Percentiles rank a stretch among this genome's conserved stretches.
Conservation (phyloP, 805 yeast species). For the Pichia pseudocactophila region DNA sequence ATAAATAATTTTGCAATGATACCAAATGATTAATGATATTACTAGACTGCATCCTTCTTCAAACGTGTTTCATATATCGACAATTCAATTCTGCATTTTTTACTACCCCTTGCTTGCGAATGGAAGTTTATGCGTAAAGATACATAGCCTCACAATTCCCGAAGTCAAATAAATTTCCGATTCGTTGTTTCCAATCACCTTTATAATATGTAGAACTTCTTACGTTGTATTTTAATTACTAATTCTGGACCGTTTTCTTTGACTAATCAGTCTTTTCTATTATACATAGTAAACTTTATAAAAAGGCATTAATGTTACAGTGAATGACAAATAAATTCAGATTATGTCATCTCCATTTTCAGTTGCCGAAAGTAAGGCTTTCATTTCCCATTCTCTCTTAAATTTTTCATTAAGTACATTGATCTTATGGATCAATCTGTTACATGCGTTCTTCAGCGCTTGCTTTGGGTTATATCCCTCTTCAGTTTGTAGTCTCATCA, state of each 20-base stretch:
- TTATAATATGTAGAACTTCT: no score
- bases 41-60: no score
- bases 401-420: conserved; percentile 69
- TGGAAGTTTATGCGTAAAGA: no score
- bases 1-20: not conserved
- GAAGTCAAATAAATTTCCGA: no score
- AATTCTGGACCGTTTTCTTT: no score
- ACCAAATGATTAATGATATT: not conserved
- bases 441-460: conserved; percentile 86
- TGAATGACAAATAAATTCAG: not conserved
- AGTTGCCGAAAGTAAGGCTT: conserved; percentile 54
- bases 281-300: not conserved
- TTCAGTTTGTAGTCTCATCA: conserved; percentile 90
- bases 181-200: no score
- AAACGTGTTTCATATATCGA: no score
- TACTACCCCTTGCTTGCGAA: no score
- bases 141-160: no score
- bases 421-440: conserved; percentile 70
- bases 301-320: not conserved
- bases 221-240: no score
- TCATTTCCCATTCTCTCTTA: conserved; percentile 87
- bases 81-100: no score
- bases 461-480: conserved; percentile 89
- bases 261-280: not conserved
- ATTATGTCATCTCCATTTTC: conserved; percentile 32